These are phyloP conservation scores for Colletotrichum sp. DNA, from an alignment of 2,329 filamentous ascomycete species.

Conservation along the genomic window DNA sequence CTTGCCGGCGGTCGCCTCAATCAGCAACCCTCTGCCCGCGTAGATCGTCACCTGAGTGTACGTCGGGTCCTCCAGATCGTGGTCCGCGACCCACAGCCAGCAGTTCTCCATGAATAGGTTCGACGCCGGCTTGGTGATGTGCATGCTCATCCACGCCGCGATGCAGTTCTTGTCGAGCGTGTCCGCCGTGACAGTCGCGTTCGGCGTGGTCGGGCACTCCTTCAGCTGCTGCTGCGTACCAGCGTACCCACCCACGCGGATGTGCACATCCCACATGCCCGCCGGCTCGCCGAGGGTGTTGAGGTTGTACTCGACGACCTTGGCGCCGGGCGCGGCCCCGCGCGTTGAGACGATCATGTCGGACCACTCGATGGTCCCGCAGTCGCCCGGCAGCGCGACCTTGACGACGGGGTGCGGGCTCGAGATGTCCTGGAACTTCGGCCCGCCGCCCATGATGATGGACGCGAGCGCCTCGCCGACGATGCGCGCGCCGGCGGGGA, in stretches of 20 bases:
- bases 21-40: slow-evolving; percentile 54
- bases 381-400: slow-evolving; percentile 67
- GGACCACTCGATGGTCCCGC: slow-evolving; percentile 71
- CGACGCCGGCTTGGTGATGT: slow-evolving; percentile 42
- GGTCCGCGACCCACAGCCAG: slow-evolving; percentile 56
- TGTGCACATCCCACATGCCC: slow-evolving; percentile 79
- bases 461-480: slow-evolving; percentile 64
- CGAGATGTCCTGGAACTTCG: slow-evolving; percentile 59
- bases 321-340: slow-evolving; percentile 70
- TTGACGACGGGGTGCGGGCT: slow-evolving; percentile 70
- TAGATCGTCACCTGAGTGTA: slow-evolving; percentile 58
- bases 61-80: slow-evolving; percentile 57
- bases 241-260: slow-evolving; percentile 74
- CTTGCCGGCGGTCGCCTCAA: slow-evolving; percentile 47
- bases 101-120: slow-evolving; percentile 49
- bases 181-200: slow-evolving; percentile 4
- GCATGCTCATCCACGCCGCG: slow-evolving; percentile 48
- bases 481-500: slow-evolving; percentile 57
- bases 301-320: slow-evolving; percentile 78
- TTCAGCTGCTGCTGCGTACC: slow-evolving; percentile 72
- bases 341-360: slow-evolving; percentile 75
- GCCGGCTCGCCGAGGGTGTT: slow-evolving; percentile 49
- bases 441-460: slow-evolving; percentile 60
- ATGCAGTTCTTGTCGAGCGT: slow-evolving; percentile 37
- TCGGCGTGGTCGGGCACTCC: slow-evolving; percentile 59